Evolutionary conservation across 257 asterid species (phyloP).

Genomic region (Leonotis leonurus): DNA sequence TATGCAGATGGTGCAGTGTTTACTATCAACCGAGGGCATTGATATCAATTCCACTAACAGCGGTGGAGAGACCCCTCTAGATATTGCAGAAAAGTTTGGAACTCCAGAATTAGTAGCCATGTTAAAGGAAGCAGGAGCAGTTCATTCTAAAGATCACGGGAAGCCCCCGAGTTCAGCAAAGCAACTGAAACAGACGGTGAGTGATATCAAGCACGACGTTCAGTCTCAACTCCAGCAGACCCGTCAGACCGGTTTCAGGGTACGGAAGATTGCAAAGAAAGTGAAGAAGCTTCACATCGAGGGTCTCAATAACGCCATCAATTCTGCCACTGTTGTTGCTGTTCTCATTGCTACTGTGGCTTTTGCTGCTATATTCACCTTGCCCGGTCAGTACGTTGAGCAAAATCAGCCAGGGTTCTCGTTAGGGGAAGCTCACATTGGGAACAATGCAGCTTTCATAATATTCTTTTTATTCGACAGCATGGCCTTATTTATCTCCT

Average conservation of each 20-base stretch:
- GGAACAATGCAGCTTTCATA: constrained; percentile 60
- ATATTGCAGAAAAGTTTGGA: constrained; percentile 63
- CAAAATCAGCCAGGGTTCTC: constrained; percentile 26
- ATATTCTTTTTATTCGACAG: constrained; percentile 82
- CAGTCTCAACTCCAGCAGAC: constrained; percentile 91
- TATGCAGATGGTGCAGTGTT: constrained; percentile 70
- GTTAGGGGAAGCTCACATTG: constrained; percentile 78
- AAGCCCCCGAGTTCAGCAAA: constrained; percentile 75
- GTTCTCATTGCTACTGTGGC: constrained; percentile 94
- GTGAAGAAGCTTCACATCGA: constrained; percentile 90
- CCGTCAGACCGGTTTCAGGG: constrained; percentile 85
- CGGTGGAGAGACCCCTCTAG: constrained; percentile 80
- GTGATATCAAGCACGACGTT: constrained; percentile 87
- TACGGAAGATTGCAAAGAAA: constrained; percentile 80
- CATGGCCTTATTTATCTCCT: constrained; percentile 72
- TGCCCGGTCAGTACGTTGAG: constrained; percentile 85
- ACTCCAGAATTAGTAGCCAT: constrained; percentile 48
- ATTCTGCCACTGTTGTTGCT: constrained; percentile 84
- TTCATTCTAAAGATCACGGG: constrained; percentile 73
- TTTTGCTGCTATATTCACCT: constrained; percentile 84
- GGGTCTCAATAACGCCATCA: constrained; percentile 93
- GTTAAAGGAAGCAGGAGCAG: constrained; percentile 62
- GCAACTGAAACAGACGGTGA: constrained; percentile 90
- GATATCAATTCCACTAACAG: constrained; percentile 55
- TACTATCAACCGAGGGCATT: constrained; percentile 57